These are phyloP conservation scores for Taiozyma onychis DNA, from an alignment of 1,139 yeast genomes.

Conservation along the genomic window DNA sequence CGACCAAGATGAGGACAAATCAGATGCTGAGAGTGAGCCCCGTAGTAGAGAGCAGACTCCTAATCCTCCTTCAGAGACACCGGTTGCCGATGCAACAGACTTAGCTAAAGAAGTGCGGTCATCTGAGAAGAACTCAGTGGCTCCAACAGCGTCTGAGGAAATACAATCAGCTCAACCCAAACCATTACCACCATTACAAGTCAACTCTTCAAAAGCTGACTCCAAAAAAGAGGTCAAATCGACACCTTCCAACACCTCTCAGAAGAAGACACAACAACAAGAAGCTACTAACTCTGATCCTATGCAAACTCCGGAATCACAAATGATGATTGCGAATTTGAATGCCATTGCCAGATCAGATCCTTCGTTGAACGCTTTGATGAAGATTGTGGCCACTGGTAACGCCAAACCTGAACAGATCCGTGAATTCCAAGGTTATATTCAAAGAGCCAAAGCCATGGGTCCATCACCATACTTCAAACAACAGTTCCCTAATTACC, in stretches of 20 bases:
- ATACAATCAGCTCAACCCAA: slow-evolving; percentile 1
- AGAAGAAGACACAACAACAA: slow-evolving; percentile 8
- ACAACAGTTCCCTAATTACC: slow-evolving; percentile 20
- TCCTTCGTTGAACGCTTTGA: slow-evolving; percentile 55
- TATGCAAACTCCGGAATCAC: slow-evolving; percentile 59
- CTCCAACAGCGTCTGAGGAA: neutral
- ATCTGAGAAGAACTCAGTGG: neutral
- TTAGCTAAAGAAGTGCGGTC: neutral
- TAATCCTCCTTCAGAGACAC: neutral
- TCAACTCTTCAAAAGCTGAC: slow-evolving; percentile 6
- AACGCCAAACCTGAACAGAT: slow-evolving; percentile 68
- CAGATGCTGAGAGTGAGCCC: slow-evolving; percentile 16
- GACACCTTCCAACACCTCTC: slow-evolving; percentile 7
- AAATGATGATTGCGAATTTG: slow-evolving; percentile 75
- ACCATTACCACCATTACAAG: slow-evolving; percentile 14
- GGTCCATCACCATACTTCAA: slow-evolving; percentile 42
- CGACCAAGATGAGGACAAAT: slow-evolving; percentile 10
- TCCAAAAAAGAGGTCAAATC: slow-evolving; percentile 1
- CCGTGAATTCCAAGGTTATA: slow-evolving; percentile 71
- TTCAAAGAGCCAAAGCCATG: slow-evolving; percentile 70
- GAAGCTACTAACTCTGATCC: slow-evolving; percentile 27
- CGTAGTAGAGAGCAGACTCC: slow-evolving; percentile 13
- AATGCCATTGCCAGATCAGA: slow-evolving; percentile 78
- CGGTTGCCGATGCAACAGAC: neutral
- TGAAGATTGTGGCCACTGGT: slow-evolving; percentile 84